These are phyloP conservation scores for Allium sativum DNA, from an alignment of 106 monocot species.

Conservation along the genomic window DNA sequence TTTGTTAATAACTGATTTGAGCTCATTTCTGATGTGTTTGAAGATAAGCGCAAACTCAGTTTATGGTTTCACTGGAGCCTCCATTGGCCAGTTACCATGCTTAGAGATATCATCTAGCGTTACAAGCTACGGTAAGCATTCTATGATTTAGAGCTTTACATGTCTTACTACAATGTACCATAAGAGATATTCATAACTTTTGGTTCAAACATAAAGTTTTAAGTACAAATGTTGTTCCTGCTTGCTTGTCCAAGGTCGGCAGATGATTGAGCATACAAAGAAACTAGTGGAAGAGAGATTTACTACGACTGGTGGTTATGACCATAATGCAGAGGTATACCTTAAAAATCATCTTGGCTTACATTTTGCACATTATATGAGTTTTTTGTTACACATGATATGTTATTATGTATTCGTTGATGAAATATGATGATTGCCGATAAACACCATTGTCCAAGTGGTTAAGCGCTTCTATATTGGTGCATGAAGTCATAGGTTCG, in stretches of 20 bases:
- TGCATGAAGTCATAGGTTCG: too few species aligned
- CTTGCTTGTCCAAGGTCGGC: constrained; percentile 51
- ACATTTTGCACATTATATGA: too few species aligned
- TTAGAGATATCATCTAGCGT: constrained; percentile 98
- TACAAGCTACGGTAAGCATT: constrained; percentile 86
- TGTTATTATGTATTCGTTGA: too few species aligned
- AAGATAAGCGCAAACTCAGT: constrained; percentile 99
- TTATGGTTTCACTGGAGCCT: constrained; percentile 99
- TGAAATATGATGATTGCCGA: too few species aligned
- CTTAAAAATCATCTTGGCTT: not conserved
- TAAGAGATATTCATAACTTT: too few species aligned
- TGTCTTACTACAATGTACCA: too few species aligned
- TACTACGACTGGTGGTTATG: constrained; percentile 71
- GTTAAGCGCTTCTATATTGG: too few species aligned
- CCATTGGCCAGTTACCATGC: constrained; percentile 93
- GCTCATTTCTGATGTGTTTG: constrained; percentile 13
- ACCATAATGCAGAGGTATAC: constrained; percentile 89
- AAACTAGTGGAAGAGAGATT: constrained; percentile 96
- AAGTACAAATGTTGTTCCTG: not conserved
- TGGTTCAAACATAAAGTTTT: not conserved
- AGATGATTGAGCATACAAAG: constrained; percentile 99
- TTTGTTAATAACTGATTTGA: not conserved
- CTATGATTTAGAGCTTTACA: not conserved
- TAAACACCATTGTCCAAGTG: too few species aligned
- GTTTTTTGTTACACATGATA: too few species aligned